Percentiles rank a stretch among this genome's conserved stretches.
phyloP scores from a whole-genome alignment of 2,329 filamentous ascomycete species.

The Rutstroemia sp. region DNA sequence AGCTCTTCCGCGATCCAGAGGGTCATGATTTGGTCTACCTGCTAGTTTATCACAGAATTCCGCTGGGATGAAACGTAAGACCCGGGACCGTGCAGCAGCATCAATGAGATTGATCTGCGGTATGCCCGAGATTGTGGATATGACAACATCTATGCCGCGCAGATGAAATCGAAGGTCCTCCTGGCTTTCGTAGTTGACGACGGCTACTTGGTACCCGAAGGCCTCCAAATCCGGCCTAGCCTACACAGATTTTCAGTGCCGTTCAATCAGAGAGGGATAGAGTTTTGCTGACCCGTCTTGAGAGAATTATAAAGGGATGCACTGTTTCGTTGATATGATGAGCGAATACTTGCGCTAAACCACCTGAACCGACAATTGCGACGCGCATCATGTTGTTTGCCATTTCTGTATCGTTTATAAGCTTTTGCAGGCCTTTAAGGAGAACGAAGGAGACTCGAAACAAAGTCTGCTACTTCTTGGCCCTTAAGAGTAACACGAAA shows the following conservation, averaged over 20 bases:
- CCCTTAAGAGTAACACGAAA: background rate
- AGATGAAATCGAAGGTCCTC: conserved; percentile 56
- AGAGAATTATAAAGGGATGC: conserved; percentile 64
- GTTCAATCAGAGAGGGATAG: background rate
- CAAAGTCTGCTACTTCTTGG: background rate
- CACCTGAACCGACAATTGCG: conserved; percentile 54
- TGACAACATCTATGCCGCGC: conserved; percentile 65
- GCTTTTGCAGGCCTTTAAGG: background rate
- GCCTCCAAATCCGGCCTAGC: conserved; percentile 31
- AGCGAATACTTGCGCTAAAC: conserved; percentile 49
- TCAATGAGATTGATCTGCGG: conserved; percentile 66
- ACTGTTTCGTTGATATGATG: conserved; percentile 55
- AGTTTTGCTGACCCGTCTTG: conserved; percentile 47
- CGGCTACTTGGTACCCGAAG: conserved; percentile 53
- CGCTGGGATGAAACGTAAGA: conserved; percentile 64
- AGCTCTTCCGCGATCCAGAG: conserved; percentile 52
- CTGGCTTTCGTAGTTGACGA: conserved; percentile 58
- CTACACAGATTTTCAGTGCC: conserved; percentile 16
- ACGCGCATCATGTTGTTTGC: conserved; percentile 42
- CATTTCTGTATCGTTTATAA: background rate
- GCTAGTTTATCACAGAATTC: conserved; percentile 64
- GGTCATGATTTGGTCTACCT: conserved; percentile 46
- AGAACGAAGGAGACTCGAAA: background rate
- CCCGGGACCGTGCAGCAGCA: conserved; percentile 56
- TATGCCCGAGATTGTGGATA: conserved; percentile 62